phyloP scores from a whole-genome alignment of 2,329 filamentous ascomycete species.

The Graphilbum ipis-grandicollis region DNA sequence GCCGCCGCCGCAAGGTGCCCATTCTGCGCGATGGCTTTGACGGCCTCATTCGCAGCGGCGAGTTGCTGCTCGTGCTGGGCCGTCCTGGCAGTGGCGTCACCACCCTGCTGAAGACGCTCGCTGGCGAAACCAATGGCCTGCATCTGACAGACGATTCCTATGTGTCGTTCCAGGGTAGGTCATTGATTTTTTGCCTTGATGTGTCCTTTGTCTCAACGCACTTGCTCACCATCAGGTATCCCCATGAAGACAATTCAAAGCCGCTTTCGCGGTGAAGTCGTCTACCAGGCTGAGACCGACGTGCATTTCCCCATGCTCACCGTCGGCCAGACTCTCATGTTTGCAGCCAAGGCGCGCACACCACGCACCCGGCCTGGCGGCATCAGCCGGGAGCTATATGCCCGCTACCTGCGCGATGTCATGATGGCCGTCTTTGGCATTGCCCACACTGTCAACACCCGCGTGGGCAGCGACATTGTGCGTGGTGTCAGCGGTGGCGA shows the following conservation, averaged over 20 bases:
- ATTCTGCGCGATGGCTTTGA: conserved; percentile 36
- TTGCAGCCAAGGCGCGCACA: conserved; percentile 48
- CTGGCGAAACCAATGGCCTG: conserved; percentile 44
- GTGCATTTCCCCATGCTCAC: conserved; percentile 52
- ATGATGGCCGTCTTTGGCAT: conserved; percentile 55
- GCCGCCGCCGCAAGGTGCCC: conserved; percentile 35
- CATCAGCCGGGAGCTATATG: conserved; percentile 10
- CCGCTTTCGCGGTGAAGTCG: conserved; percentile 17
- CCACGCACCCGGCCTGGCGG: background rate
- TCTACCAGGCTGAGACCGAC: conserved; percentile 50
- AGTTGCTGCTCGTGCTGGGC: conserved; percentile 39
- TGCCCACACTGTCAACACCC: conserved; percentile 47
- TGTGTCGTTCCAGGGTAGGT: conserved; percentile 3
- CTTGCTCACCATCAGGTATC: background rate
- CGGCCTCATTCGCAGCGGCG: conserved; percentile 34
- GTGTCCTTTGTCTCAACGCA: too few species aligned
- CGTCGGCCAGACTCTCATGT: conserved; percentile 47
- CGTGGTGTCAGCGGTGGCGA: conserved; percentile 46
- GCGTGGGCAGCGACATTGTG: conserved; percentile 50
- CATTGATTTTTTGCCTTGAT: too few species aligned
- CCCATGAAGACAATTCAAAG: conserved; percentile 16
- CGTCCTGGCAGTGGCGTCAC: conserved; percentile 40
- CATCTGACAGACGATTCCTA: conserved; percentile 19
- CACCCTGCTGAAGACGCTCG: conserved; percentile 43
- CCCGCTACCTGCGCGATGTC: conserved; percentile 42